These are phyloP conservation scores for Phytopythium oedochilum DNA, from an alignment of 352 stramenopile genomes.

Conservation along the genomic window DNA sequence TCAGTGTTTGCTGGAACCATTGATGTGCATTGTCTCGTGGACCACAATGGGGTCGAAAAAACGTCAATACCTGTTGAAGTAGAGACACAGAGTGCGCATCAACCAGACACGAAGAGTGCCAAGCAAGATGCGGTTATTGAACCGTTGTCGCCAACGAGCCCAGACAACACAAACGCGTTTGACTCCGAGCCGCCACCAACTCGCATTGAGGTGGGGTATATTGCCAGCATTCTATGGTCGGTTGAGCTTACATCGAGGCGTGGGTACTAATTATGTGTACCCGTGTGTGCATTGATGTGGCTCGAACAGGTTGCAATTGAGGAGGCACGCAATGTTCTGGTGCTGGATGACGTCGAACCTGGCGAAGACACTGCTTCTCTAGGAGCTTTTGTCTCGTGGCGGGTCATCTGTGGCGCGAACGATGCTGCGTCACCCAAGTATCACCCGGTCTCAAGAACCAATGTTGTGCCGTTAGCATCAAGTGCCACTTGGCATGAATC, in stretches of 20 bases:
- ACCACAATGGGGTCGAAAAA: constrained; percentile 1
- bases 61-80: neutral
- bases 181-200: neutral
- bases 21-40: constrained; percentile 7
- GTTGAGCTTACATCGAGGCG: neutral
- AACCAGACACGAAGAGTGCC: neutral
- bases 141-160: constrained; percentile 11
- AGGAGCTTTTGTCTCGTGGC: constrained; percentile 1
- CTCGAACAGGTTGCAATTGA: constrained; percentile 9
- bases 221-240: neutral
- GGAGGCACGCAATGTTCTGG: constrained; percentile 9
- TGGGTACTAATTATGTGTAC: no score
- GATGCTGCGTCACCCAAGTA: neutral
- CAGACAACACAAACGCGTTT: constrained; percentile 7
- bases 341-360: neutral
- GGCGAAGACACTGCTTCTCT: neutral
- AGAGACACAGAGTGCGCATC: no score
- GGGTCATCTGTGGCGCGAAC: neutral
- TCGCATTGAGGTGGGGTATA: constrained; percentile 9
- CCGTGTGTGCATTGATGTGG: neutral
- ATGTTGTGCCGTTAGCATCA: neutral
- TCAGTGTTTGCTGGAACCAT: constrained; percentile 1
- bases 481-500: neutral
- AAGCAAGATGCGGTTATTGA: neutral
- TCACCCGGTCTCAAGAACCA: neutral